Evolutionary conservation across 768 basidiomycete species (phyloP).

Genomic region (Russula vinacea): DNA sequence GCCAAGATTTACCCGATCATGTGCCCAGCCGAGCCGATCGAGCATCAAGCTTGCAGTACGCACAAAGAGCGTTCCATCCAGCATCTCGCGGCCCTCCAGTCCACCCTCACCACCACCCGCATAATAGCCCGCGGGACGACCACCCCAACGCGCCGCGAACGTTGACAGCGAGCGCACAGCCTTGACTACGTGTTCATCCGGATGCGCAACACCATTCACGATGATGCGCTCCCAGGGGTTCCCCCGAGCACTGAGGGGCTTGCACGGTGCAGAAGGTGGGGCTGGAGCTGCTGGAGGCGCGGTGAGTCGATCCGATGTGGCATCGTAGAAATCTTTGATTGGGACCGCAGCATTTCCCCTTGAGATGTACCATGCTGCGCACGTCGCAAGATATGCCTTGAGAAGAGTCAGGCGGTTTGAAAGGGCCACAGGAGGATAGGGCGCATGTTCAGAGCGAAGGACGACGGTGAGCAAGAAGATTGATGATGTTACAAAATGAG

Average conservation of each 20-base stretch:
- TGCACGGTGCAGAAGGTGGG: constrained; percentile 24
- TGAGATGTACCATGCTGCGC: constrained; percentile 53
- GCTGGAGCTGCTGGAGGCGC: constrained; percentile 33
- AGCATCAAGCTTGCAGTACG: constrained; percentile 53
- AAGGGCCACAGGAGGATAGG: constrained; percentile 34
- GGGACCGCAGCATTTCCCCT: constrained; percentile 54
- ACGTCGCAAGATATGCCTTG: constrained; percentile 53
- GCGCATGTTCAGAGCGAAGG: constrained; percentile 35
- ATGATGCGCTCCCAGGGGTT: constrained; percentile 56
- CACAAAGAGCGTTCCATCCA: constrained; percentile 67
- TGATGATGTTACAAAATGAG: constrained; percentile 64
- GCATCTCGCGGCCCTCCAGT: constrained; percentile 48
- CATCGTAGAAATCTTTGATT: constrained; percentile 48
- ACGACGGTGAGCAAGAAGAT: constrained; percentile 56
- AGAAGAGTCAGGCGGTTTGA: constrained; percentile 51
- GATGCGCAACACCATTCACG: constrained; percentile 51
- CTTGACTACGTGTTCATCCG: constrained; percentile 56
- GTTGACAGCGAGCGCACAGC: constrained; percentile 50
- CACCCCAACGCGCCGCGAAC: constrained; percentile 46
- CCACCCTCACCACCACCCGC: constrained; percentile 28
- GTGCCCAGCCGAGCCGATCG: constrained; percentile 32
- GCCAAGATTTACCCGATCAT: constrained; percentile 23
- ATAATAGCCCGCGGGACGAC: constrained; percentile 38
- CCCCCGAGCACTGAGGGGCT: constrained; percentile 19
- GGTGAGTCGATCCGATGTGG: constrained; percentile 25